Base-by-base conservation (phyloP, 768 basidiomycete genomes). In the Nidularia sp. region DNA sequence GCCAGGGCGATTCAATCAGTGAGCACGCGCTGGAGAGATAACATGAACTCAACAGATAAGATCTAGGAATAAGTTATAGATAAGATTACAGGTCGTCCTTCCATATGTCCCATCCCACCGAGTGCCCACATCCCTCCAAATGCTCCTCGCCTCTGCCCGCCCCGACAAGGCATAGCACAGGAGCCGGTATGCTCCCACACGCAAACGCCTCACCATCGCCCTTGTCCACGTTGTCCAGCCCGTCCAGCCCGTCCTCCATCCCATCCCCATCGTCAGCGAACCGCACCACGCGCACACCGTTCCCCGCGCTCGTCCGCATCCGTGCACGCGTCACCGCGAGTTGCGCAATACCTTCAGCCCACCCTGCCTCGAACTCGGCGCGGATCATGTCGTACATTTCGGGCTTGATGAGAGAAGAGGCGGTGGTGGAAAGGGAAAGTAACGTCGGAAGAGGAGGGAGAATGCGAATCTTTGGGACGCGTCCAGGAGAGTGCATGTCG, bases 291-390 rank as follows among this genome's bases (percentile, higher is more conserved):
- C 66, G 68, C 32, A 73, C 55, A 0, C 78, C 78, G 53, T 80
- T 79, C 41, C 55, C 64, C 58, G 75, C 78, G 31, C 78, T 81
- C 55, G 73, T 66, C 47, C 67, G 60, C 50, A 83, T 55, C 50
- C 83, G 69, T 4, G 61, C 64, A 32, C 78, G 73, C 10, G 73
- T 76, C n/a, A 75, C 74, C n/a, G 63, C 64, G 22, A 88, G 68
- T 45, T 77, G 76, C 12, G 68, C 64, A 45, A 88, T 58, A 3
- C 86, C 87, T 56, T 83, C 78, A 2, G 65, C 63, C 86, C 86
- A 88, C 12, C 86, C 88, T 29, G 66, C 70, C 60, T 72, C 73
- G 58, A 88, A 90, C 55, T 80, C 78, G 1, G 62, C 62, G 8
- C 73, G 70, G 45, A 85, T 75, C 34, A 59, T 62, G 6, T 63